Conservation (phyloP, 2,329 filamentous ascomycete genomes). For the Pseudogymnoascus sp. region DNA sequence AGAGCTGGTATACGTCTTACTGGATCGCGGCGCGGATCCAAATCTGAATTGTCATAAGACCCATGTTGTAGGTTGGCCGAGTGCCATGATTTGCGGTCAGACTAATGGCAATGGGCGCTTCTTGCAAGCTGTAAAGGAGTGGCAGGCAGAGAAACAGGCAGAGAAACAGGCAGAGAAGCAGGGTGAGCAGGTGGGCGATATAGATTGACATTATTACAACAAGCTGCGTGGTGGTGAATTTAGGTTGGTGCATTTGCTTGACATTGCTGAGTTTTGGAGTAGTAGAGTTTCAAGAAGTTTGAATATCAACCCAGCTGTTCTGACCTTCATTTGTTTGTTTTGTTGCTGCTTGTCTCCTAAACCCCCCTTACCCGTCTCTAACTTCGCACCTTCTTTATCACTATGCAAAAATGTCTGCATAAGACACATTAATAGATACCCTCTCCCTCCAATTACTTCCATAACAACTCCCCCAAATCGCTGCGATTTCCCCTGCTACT, state of each 20-base stretch:
- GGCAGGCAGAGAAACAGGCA: not conserved
- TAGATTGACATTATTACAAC: not conserved
- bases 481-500: not conserved
- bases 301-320: too few relatives aligned
- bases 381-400: too few relatives aligned
- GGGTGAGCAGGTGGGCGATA: not conserved
- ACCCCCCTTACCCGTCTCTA: too few relatives aligned
- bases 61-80: not conserved
- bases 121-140: not conserved
- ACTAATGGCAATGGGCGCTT: not conserved
- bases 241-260: not conserved
- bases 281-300: too few relatives aligned
- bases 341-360: too few relatives aligned
- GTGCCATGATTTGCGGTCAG: not conserved
- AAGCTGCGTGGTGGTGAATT: not conserved
- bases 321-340: too few relatives aligned
- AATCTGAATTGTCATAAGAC: not conserved
- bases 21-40: slow-evolving; percentile 13
- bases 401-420: too few relatives aligned
- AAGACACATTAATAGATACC: too few relatives aligned
- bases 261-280: not conserved
- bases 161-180: not conserved
- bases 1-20: slow-evolving; percentile 8
- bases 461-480: too few relatives aligned
- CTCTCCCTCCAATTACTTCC: too few relatives aligned